Base-by-base conservation (phyloP, 192 early-diverging fungal species). In the Coemansia sp. region DNA sequence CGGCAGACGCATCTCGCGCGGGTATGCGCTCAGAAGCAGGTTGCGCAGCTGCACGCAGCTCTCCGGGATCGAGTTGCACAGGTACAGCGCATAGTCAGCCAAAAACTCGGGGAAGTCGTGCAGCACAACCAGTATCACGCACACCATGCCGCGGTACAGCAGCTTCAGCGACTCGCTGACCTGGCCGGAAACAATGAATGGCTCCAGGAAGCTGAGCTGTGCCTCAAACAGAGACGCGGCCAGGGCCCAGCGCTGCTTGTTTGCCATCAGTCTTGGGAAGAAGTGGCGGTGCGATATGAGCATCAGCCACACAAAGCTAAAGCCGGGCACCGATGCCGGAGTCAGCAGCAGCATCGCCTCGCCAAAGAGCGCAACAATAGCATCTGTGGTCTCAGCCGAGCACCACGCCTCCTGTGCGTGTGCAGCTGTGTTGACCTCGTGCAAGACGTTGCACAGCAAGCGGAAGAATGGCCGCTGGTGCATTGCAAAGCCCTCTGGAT, bases 91-190 rank as follows among this genome's bases (percentile, higher is more conserved):
- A 53, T 95, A 90, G 53, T 86, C 88, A 54, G 91, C 87, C 46
- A 99, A 77, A 70, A 97, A 99, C 72, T 99, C 96, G 13, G 96
- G 96, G 64, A 92, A 97, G 64, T 99, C 96, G 63, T 97, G 94
- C 50, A 97, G 67, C 9, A 99, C 65, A 8, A 99, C 87, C 22
- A 99, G 74, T 23, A 99, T 62, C 18, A 99, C 87, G 22, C 94
- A 84, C 14, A 99, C 79, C 7, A 90, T 87, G 11, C 91, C 93
- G 47, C 82, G 81, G 79, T 99, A 99, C 22, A 97, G 80, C 41
- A 89, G 65, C 34, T 91, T 86, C 17, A 84, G 80, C 5, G 87
- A 85, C 25, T 87, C 83, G 25, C 80, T 83, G 32, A 87, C 59
- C 57, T 88, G 84, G n/a, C 74, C 77, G 43, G 80, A 73, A 20